Evolutionary conservation across 2,329 filamentous ascomycete genomes (phyloP).

Genomic region (Thermoascus crustaceus): DNA sequence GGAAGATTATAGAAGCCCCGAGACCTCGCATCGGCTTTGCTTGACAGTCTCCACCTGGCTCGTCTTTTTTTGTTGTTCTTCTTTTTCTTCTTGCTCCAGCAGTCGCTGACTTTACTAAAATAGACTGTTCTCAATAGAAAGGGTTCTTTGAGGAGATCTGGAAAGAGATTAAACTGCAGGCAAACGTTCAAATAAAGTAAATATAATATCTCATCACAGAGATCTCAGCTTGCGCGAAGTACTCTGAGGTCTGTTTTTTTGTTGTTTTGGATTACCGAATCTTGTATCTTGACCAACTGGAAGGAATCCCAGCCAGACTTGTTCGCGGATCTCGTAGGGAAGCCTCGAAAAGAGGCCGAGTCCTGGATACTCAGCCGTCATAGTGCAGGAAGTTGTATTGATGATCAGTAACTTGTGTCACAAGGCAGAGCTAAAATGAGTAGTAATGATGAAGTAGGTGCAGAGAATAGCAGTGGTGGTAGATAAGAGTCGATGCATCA

Average conservation of each 20-base stretch:
- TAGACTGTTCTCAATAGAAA: too few species aligned
- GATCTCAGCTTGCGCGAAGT: not conserved
- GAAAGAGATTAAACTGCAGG: not conserved
- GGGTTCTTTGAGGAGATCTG: not conserved
- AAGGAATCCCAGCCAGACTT: slow-evolving; percentile 8
- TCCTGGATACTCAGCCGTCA: not conserved
- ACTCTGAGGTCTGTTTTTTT: slow-evolving; percentile 1
- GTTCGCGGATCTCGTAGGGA: slow-evolving; percentile 8
- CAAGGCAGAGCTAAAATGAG: too few species aligned
- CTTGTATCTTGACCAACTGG: slow-evolving; percentile 1
- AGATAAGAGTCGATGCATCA: too few species aligned
- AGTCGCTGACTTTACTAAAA: too few species aligned
- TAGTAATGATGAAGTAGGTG: too few species aligned
- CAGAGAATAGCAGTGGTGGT: too few species aligned
- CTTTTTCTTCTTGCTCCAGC: too few species aligned
- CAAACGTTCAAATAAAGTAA: not conserved
- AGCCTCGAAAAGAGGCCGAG: slow-evolving; percentile 6
- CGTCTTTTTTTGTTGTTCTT: too few species aligned
- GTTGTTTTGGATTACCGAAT: not conserved
- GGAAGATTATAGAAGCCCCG: not conserved
- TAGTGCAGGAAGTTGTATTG: not conserved
- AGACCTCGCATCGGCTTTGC: not conserved
- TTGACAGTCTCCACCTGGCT: not conserved
- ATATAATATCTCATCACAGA: not conserved
- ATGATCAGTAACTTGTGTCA: too few species aligned